phyloP scores from a whole-genome alignment of 345 rosid genomes.

The Luvunga scandens region DNA sequence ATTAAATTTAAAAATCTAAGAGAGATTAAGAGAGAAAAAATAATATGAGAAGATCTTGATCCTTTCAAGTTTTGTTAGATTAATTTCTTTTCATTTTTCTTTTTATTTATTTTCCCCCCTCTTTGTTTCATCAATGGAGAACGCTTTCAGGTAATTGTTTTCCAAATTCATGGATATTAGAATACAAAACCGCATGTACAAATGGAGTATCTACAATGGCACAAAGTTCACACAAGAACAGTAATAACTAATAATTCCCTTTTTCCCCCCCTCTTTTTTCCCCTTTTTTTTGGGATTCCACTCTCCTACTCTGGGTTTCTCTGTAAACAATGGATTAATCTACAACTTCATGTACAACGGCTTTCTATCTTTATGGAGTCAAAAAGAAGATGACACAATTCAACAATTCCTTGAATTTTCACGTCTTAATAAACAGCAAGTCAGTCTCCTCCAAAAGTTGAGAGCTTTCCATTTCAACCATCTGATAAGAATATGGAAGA shows the following conservation, averaged over 20 bases:
- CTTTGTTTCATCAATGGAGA: no score
- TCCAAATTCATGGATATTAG: neutral
- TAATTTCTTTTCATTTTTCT: no score
- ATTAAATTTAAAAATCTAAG: no score
- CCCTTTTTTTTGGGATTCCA: neutral
- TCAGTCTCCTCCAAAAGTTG: constrained; percentile 48
- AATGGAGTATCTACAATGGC: neutral
- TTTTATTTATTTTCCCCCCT: no score
- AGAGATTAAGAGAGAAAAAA: no score
- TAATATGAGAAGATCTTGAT: no score
- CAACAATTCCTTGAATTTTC: constrained; percentile 12
- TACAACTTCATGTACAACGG: constrained; percentile 3
- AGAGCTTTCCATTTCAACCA: constrained; percentile 52
- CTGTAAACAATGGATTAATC: neutral
- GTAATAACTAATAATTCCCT: neutral
- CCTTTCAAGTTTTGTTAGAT: no score
- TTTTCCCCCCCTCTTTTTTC: no score
- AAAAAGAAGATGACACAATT: neutral
- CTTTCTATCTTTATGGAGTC: neutral
- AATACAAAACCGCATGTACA: neutral
- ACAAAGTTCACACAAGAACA: neutral
- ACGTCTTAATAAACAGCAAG: constrained; percentile 51
- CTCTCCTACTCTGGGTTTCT: neutral
- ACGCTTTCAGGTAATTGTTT: no score
- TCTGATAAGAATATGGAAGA: constrained; percentile 33